Percentiles rank a stretch among this genome's conserved stretches.
phyloP scores from a whole-genome alignment of 1,139 yeast species.

The Nakaseomyces delphensis region DNA sequence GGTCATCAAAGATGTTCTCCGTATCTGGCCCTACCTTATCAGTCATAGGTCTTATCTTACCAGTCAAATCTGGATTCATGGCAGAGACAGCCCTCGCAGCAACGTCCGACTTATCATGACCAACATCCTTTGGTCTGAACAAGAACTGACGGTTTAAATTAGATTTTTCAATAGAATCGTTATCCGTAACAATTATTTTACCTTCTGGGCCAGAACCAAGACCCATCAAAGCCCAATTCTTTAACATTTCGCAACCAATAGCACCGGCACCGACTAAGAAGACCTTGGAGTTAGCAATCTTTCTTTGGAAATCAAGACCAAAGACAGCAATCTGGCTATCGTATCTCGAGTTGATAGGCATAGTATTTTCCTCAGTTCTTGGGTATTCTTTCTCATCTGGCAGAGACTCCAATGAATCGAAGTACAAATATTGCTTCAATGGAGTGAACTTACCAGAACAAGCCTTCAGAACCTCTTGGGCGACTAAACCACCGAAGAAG shows the following conservation, averaged over 20 bases:
- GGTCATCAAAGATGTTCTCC: slow-evolving; percentile 74
- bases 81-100: slow-evolving; percentile 75
- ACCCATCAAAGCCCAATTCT: slow-evolving; percentile 97
- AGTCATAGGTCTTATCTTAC: slow-evolving; percentile 64
- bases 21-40: slow-evolving; percentile 95
- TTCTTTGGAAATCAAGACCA: slow-evolving; percentile 69
- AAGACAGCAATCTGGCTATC: slow-evolving; percentile 92
- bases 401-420: slow-evolving; percentile 86
- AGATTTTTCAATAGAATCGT: slow-evolving; percentile 90
- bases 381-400: slow-evolving; percentile 51
- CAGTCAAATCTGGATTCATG: slow-evolving; percentile 78
- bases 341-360: slow-evolving; percentile 73
- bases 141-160: slow-evolving; percentile 93
- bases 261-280: slow-evolving; percentile 98
- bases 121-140: slow-evolving; percentile 91
- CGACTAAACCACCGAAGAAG: slow-evolving; percentile 86
- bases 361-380: slow-evolving; percentile 63
- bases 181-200: slow-evolving; percentile 77
- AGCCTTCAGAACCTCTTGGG: slow-evolving; percentile 93
- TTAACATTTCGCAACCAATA: slow-evolving; percentile 97
- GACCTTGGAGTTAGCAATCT: slow-evolving; percentile 65
- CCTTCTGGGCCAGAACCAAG: slow-evolving; percentile 89
- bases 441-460: slow-evolving; percentile 93
- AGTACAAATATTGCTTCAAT: slow-evolving; percentile 81
- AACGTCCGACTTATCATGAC: slow-evolving; percentile 80